These are phyloP conservation scores for Serpula lacrymans DNA, from an alignment of 768 basidiomycete species.

Conservation along the genomic window DNA sequence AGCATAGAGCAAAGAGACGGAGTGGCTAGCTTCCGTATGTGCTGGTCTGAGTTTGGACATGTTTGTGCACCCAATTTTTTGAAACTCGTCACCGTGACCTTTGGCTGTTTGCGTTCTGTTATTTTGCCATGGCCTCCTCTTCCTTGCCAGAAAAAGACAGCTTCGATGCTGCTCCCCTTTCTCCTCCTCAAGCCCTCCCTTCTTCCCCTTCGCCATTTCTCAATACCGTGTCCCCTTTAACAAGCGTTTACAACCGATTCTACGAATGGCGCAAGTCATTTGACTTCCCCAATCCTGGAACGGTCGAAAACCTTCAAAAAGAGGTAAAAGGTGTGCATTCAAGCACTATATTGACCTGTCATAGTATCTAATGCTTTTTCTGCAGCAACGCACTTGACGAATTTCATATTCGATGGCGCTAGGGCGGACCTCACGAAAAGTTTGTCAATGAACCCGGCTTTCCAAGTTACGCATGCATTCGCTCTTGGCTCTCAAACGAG, in stretches of 20 bases:
- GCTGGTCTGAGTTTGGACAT: constrained; percentile 11
- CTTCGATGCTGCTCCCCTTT: constrained; percentile 35
- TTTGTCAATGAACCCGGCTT: constrained; percentile 89
- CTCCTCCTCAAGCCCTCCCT: constrained; percentile 31
- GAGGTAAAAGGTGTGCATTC: constrained; percentile 77
- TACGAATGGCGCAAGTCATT: constrained; percentile 78
- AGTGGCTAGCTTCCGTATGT: too few relatives aligned
- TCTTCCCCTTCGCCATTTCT: constrained; percentile 37
- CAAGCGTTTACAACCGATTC: constrained; percentile 68
- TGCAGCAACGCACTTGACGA: constrained; percentile 84
- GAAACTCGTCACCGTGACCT: constrained; percentile 21
- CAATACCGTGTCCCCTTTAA: constrained; percentile 48
- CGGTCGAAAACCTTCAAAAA: constrained; percentile 88
- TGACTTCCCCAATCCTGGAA: constrained; percentile 87
- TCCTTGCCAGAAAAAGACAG: constrained; percentile 39
- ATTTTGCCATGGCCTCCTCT: constrained; percentile 43
- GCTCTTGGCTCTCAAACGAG: constrained; percentile 81
- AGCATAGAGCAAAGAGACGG: too few relatives aligned
- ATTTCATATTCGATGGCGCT: constrained; percentile 97
- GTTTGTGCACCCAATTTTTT: constrained; percentile 34
- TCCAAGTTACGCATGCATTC: constrained; percentile 98
- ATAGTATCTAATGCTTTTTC: constrained; percentile 1
- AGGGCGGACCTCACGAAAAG: constrained; percentile 94
- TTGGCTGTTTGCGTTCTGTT: constrained; percentile 24
- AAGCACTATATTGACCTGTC: constrained; percentile 4